A percentile compares a stretch with the other conserved stretches of the same genome.
phyloP scores from a whole-genome alignment of 768 basidiomycete species.

The Leccinum fibrillosum region DNA sequence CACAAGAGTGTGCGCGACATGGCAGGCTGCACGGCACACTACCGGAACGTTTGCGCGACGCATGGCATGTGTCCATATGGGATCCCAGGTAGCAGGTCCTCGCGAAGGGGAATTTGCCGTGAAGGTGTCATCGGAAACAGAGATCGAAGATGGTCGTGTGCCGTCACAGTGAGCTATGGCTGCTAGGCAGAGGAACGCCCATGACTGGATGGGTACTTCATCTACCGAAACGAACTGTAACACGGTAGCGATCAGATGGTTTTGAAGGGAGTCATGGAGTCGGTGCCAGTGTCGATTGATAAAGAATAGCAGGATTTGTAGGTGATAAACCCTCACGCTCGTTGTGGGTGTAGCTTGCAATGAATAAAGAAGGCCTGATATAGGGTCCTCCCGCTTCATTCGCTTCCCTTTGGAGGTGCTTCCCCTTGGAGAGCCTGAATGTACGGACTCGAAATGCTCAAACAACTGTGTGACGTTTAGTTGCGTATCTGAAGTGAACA shows the following conservation, averaged over 20 bases:
- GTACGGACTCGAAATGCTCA: conserved; percentile 54
- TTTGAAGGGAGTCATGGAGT: conserved; percentile 57
- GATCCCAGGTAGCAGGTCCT: conserved; percentile 58
- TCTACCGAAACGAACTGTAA: conserved; percentile 61
- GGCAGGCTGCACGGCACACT: conserved; percentile 79
- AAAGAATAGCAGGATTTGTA: conserved; percentile 84
- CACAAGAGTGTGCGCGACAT: conserved; percentile 58
- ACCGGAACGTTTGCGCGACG: conserved; percentile 66
- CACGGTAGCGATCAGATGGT: conserved; percentile 52
- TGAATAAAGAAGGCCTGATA: conserved; percentile 50
- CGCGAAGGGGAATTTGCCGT: conserved; percentile 2
- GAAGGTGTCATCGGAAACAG: not conserved
- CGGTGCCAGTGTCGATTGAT: conserved; percentile 72
- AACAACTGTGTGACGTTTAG: conserved; percentile 47
- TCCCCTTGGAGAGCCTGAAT: conserved; percentile 35
- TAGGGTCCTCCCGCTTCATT: conserved; percentile 53
- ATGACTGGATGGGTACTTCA: conserved; percentile 68
- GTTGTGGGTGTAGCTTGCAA: conserved; percentile 36
- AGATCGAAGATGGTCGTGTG: conserved; percentile 1
- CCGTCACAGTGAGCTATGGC: conserved; percentile 59
- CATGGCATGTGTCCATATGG: conserved; percentile 79
- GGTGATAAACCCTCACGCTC: conserved; percentile 43
- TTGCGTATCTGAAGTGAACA: not conserved
- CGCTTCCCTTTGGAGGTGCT: conserved; percentile 45
- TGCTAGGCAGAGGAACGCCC: conserved; percentile 81